Evolutionary conservation across 2,329 filamentous ascomycete species (phyloP), one percentile per base, ranked within the genome.

Genomic region (Aspergillus fumigatiaffinis): DNA sequence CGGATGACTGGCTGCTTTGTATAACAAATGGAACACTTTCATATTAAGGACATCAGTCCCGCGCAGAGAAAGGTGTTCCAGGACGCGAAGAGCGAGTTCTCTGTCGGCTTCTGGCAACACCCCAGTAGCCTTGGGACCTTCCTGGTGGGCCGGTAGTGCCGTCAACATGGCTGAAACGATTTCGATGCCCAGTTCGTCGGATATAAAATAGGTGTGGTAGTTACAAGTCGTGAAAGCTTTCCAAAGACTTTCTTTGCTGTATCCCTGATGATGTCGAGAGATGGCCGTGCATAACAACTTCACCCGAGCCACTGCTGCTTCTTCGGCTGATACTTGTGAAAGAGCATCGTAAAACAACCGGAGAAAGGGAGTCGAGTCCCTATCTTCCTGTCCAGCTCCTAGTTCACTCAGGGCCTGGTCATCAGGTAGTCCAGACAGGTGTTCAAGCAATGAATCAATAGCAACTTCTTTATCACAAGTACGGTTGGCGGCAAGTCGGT

Each of bases 11-110:
- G 67, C 63, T 2, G 68, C 72, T 55, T 73, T 67, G 8, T 81
- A 74, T 44, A 78, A 66, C 52, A 71, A 63, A 32, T 70, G 74
- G 51, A 87, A 75, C 53, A 87, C 69, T 26, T 82, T 77, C 55
- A 78, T 70, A 28, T 71, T 73, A 3, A 79, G 58, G 35, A 79
- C 69, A 32, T 77, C 64, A 14, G 72, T 65, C 4, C 77, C 79
- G 47, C 71, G 72, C 35, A 76, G 65, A 28, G 73, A 67, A 63
- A 81, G 75, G 29, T 70, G 65, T 51, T 79, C 72, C 28, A 82
- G 60, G 49, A 80, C 69, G 41, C 69, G 63, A 25, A 77, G 60
- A 23, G 76, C 79, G 20, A 71, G 62, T 57, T 74, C 68, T 53
- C 73, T 64, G 60, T 72, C 67, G 46, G 61, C 42, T 29, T 67